Evolutionary conservation across 352 stramenopile genomes (phyloP).

Genomic region (Elongisporangium senticosum): DNA sequence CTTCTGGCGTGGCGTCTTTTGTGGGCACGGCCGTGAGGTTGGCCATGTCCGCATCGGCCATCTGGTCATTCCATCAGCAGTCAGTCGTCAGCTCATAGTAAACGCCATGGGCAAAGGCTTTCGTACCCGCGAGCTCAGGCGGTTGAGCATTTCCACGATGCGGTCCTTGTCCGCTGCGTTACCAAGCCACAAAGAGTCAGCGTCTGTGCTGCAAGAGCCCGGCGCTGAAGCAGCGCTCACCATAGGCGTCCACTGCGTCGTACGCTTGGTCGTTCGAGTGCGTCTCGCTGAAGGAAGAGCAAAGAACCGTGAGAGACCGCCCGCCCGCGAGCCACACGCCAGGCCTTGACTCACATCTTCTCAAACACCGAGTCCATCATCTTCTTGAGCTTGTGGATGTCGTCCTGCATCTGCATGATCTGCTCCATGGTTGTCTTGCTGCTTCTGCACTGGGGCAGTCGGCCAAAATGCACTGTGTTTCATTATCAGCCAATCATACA

Average conservation of each 20-base stretch:
- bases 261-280: conserved; percentile 56
- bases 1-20: conserved; percentile 69
- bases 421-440: conserved; percentile 59
- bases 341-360: conserved; percentile 52
- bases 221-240: conserved; percentile 16
- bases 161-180: conserved; percentile 76
- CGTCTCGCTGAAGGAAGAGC: conserved; percentile 36
- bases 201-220: neutral
- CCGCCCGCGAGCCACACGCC: too few relatives aligned
- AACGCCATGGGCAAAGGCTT: neutral
- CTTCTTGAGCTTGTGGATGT: conserved; percentile 91
- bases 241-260: conserved; percentile 72
- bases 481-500: too few relatives aligned
- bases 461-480: too few relatives aligned
- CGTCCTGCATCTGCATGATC: conserved; percentile 89
- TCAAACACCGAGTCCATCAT: conserved; percentile 86
- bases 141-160: conserved; percentile 86
- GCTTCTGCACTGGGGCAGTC: neutral
- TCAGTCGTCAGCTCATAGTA: neutral
- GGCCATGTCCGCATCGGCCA: conserved; percentile 84
- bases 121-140: conserved; percentile 70
- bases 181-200: conserved; percentile 4
- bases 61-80: conserved; percentile 39
- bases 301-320: neutral
- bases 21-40: conserved; percentile 77